These are phyloP conservation scores for Brettanomyces anomalus DNA, from an alignment of 805 yeast species.

Conservation along the genomic window DNA sequence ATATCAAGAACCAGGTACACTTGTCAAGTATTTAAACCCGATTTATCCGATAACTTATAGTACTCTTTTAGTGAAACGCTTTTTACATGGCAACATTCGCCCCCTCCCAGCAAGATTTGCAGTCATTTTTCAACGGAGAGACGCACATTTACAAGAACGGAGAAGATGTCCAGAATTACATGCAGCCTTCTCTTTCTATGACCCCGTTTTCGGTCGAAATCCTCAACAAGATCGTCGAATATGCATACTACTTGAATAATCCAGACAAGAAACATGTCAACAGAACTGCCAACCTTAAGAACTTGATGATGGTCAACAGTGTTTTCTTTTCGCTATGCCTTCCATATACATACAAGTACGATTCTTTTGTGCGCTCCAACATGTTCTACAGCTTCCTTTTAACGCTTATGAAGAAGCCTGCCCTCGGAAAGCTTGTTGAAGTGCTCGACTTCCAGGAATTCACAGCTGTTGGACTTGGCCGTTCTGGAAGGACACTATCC, in stretches of 20 bases:
- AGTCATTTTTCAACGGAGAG: not conserved
- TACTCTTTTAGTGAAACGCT: too few species aligned
- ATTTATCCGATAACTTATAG: too few species aligned
- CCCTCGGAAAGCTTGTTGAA: conserved; percentile 54
- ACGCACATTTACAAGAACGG: not conserved
- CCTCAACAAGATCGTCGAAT: conserved; percentile 23
- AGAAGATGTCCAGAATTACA: not conserved
- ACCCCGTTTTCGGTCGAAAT: conserved; percentile 25
- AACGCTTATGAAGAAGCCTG: conserved; percentile 32
- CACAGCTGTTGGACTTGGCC: conserved; percentile 82
- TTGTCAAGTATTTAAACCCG: too few species aligned
- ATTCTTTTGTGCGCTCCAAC: conserved; percentile 71
- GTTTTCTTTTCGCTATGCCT: conserved; percentile 49
- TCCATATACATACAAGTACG: conserved; percentile 54
- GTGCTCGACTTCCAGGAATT: conserved; percentile 82
- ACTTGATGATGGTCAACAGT: conserved; percentile 37
- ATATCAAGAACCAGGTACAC: too few species aligned
- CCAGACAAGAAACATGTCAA: conserved; percentile 19
- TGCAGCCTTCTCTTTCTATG: conserved; percentile 1
- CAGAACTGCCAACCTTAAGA: conserved; percentile 18
- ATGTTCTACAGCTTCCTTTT: conserved; percentile 64
- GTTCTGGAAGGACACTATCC: conserved; percentile 83
- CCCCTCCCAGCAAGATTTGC: conserved; percentile 2
- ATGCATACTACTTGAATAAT: conserved; percentile 21
- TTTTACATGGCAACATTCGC: conserved; percentile 13